Evolutionary conservation across 805 yeast species (phyloP).

Genomic region (Citeromyces nyonsensis): DNA sequence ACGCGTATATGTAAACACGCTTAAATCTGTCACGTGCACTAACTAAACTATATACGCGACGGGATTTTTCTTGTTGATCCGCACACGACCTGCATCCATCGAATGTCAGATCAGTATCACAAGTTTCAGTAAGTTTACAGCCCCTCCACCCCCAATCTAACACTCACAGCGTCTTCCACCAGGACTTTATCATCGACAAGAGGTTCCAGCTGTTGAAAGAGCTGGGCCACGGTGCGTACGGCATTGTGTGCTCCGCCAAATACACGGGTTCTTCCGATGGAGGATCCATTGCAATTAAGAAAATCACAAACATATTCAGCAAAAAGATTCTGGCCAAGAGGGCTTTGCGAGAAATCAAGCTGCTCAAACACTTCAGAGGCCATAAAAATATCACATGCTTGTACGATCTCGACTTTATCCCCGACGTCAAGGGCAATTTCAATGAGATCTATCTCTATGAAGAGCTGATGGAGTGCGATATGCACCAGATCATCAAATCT

Average conservation of each 20-base stretch:
- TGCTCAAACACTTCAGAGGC: conserved; percentile 85
- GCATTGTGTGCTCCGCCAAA: conserved; percentile 89
- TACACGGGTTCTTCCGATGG: conserved; percentile 60
- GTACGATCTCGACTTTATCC: conserved; percentile 87
- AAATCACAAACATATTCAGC: conserved; percentile 86
- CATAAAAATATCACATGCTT: conserved; percentile 93
- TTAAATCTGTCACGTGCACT: too few species aligned
- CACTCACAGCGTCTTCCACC: conserved; percentile 50
- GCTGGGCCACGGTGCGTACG: conserved; percentile 96
- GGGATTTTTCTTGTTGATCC: too few species aligned
- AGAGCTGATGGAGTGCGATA: conserved; percentile 96
- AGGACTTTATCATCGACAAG: conserved; percentile 83
- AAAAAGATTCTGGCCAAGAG: conserved; percentile 86
- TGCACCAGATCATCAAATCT: conserved; percentile 92
- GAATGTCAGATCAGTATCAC: too few species aligned
- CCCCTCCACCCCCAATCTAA: background rate
- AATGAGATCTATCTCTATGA: conserved; percentile 90
- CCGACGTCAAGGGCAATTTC: conserved; percentile 51
- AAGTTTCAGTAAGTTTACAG: too few species aligned
- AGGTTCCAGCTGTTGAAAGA: conserved; percentile 80
- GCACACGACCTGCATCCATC: too few species aligned
- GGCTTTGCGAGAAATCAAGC: conserved; percentile 80
- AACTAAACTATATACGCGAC: too few species aligned
- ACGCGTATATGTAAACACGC: too few species aligned
- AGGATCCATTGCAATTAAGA: conserved; percentile 86